phyloP scores from a whole-genome alignment of 176 grass and related monocot genomes.

The Juncus inflexus region DNA sequence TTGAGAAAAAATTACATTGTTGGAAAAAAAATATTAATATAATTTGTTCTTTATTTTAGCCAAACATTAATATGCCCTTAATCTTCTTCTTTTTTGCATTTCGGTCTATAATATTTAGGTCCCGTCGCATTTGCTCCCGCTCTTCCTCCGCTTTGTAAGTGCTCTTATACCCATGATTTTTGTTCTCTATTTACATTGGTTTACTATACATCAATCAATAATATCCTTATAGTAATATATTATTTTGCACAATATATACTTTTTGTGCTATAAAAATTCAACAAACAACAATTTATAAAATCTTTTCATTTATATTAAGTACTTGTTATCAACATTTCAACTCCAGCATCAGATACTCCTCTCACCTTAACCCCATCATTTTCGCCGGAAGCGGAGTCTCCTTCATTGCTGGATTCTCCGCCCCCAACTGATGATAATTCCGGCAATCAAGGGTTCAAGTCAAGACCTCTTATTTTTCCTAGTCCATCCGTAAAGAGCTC shows the following conservation, averaged over 20 bases:
- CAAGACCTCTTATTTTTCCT: conserved; percentile 43
- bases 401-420: conserved; percentile 13
- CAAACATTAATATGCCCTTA: neutral
- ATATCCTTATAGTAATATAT: neutral
- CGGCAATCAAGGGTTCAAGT: conserved; percentile 16
- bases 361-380: conserved; percentile 19
- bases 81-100: neutral
- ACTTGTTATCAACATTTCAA: neutral
- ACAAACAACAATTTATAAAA: too few relatives aligned
- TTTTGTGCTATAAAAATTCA: neutral
- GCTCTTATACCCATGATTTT: neutral
- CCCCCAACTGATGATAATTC: conserved; percentile 10
- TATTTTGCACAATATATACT: neutral
- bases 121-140: conserved; percentile 42
- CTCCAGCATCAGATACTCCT: conserved; percentile 27
- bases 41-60: neutral
- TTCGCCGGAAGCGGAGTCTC: conserved; percentile 23
- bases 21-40: too few relatives aligned
- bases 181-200: neutral
- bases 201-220: neutral
- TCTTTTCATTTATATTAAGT: neutral
- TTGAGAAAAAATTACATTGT: neutral
- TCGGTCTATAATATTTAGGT: conserved; percentile 4
- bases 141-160: conserved; percentile 53
- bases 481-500: conserved; percentile 36